Percentiles rank a stretch among this genome's conserved stretches.
Evolutionary conservation across 202 grass and related monocot genomes (phyloP).

Genomic region (Tripidium arundinaceum): DNA sequence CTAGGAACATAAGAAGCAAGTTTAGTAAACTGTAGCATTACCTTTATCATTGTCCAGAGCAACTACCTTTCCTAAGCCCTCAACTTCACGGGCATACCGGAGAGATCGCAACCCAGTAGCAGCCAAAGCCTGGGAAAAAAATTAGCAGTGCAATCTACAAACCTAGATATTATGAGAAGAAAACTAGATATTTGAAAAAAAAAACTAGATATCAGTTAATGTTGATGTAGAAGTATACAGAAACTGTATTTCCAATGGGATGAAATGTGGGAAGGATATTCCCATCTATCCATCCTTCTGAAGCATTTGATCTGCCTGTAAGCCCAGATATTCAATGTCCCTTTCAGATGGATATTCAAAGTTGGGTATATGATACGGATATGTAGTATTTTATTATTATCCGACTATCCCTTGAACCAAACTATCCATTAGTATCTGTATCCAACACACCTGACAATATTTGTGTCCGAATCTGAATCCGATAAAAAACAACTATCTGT

Average conservation of each 20-base stretch:
- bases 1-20: slow-evolving; percentile 11
- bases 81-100: slow-evolving; percentile 76
- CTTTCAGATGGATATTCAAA: neutral
- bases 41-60: slow-evolving; percentile 94
- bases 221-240: neutral
- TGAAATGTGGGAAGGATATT: neutral
- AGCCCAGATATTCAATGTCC: neutral
- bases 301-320: neutral
- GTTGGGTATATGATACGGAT: neutral
- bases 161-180: neutral
- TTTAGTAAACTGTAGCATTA: slow-evolving; percentile 26
- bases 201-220: slow-evolving; percentile 16
- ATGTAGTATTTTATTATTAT: neutral
- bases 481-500: neutral
- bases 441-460: neutral
- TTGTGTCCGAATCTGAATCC: neutral
- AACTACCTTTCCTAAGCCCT: slow-evolving; percentile 72
- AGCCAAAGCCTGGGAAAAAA: slow-evolving; percentile 64
- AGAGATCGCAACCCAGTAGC: slow-evolving; percentile 90
- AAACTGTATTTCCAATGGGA: neutral
- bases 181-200: neutral
- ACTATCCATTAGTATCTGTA: neutral
- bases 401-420: neutral
- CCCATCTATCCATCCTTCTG: neutral
- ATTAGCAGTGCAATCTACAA: neutral